Evolutionary conservation across 495 filamentous ascomycete species (phyloP).

Genomic region (Chaetomium cochliodes): DNA sequence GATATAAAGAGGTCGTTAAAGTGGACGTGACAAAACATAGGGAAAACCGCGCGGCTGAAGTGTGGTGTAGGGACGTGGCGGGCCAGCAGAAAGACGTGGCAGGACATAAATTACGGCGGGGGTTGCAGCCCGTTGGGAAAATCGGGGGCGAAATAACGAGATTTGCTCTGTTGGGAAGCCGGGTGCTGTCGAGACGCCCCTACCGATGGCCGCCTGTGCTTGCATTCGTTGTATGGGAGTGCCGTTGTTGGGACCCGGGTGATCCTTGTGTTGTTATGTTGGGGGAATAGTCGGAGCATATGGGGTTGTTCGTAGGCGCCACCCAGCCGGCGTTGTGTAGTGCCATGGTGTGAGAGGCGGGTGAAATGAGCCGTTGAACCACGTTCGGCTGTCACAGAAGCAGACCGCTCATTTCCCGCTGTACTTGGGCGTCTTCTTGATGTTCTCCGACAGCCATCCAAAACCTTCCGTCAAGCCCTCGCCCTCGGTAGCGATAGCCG

Average conservation of each 20-base stretch:
- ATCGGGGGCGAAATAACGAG: neutral
- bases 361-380: neutral
- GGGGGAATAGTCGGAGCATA: neutral
- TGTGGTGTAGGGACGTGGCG: constrained; percentile 5
- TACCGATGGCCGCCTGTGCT: neutral
- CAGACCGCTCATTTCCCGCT: constrained; percentile 45
- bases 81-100: neutral
- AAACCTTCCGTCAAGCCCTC: constrained; percentile 94
- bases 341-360: neutral
- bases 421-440: constrained; percentile 67
- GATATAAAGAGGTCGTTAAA: constrained; percentile 15
- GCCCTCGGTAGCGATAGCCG: constrained; percentile 89
- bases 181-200: neutral
- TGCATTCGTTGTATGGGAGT: neutral
- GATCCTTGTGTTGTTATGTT: neutral
- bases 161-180: neutral
- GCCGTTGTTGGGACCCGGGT: neutral
- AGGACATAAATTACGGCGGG: neutral
- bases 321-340: neutral
- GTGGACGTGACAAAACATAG: constrained; percentile 13
- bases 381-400: neutral
- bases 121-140: neutral
- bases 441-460: constrained; percentile 90
- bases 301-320: neutral
- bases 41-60: neutral